Percentiles rank a stretch among this genome's conserved stretches.
These are phyloP conservation scores for Gardenia jasminoides DNA, from an alignment of 257 asterid species.

Conservation along the genomic window DNA sequence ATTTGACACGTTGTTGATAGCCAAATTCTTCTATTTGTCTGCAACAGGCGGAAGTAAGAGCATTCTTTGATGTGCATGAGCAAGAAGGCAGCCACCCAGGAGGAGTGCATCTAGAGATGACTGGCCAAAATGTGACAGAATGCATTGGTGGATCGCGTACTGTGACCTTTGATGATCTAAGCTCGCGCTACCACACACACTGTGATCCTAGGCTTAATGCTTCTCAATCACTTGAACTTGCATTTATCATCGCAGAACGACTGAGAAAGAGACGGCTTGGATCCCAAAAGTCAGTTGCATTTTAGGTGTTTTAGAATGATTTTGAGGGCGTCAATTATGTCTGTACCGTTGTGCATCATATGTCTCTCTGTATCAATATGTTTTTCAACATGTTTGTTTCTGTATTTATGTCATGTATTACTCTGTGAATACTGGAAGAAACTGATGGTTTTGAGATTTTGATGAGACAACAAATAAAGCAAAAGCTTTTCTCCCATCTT, in stretches of 20 bases:
- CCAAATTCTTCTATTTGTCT: not conserved
- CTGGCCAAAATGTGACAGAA: constrained; percentile 86
- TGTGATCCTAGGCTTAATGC: constrained; percentile 81
- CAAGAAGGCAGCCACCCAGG: constrained; percentile 91
- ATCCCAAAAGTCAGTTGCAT: constrained; percentile 27
- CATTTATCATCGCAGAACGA: constrained; percentile 75
- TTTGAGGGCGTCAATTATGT: not conserved
- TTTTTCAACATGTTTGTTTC: not conserved
- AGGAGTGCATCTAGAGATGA: constrained; percentile 83
- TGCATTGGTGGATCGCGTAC: constrained; percentile 82
- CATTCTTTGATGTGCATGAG: constrained; percentile 85
- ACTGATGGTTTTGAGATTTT: constrained; percentile 28
- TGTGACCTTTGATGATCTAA: constrained; percentile 71
- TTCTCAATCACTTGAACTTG: constrained; percentile 74
- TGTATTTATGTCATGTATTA: constrained; percentile 16
- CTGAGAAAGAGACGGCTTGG: constrained; percentile 67
- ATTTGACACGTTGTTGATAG: not conserved
- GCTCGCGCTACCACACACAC: constrained; percentile 86
- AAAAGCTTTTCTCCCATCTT: not conserved
- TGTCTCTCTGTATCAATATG: constrained; percentile 9
- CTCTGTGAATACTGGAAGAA: constrained; percentile 24
- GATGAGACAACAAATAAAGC: constrained; percentile 29
- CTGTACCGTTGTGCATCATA: not conserved
- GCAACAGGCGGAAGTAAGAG: constrained; percentile 74
- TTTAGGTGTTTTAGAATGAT: constrained; percentile 10